Evolutionary conservation across 2,329 filamentous ascomycete species (phyloP), one percentile per base, ranked within the genome.

Genomic region (Endoconidiophora polonica): DNA sequence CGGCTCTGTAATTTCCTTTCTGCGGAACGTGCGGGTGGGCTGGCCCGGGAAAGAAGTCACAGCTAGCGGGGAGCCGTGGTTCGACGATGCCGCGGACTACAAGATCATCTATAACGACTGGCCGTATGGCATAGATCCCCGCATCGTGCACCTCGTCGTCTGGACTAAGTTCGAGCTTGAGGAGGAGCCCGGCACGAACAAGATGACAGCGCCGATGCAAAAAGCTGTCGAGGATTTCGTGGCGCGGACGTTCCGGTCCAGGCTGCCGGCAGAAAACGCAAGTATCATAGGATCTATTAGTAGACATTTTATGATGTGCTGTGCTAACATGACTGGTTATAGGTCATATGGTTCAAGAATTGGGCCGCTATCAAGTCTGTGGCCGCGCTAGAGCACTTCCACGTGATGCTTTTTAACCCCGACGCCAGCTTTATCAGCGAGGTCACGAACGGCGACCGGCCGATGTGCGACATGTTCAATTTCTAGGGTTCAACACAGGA

Each of bases 151-250:
- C 61, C 69, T 95, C 2, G 85, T 94, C 4, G 78, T 94, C 10
- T 96, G 90, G 90, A 91, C 84, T 44, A 94, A 94, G 64, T 94
- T 94, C 59, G 71, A 74, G 44, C 68, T 95, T 22, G 72, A 78
- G 48, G 83, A 87, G 52, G 80, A 91, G 57, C 63, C 66, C 3
- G 59, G 52, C 67, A 75, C 77, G 0, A 81, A 76, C 12, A 78
- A 86, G 55, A 65, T 93, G 60, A 86, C 81, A 1, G 69, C 74
- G 2, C 63, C 70, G 54, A 76, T 78, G 5, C 72, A 79, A 45
- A 65, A 63, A 16, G 68, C 78, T 59, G 84, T 95, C 54, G 76
- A 88, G 40, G 68, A 65, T 3, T 95, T 78, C 61, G 81, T 94
- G 40, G 62, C 72, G 24, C 68, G 63, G 59, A 81, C 68, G 0